Base-by-base conservation (phyloP, 306 rosid species). In the Corylus heterophylla region DNA sequence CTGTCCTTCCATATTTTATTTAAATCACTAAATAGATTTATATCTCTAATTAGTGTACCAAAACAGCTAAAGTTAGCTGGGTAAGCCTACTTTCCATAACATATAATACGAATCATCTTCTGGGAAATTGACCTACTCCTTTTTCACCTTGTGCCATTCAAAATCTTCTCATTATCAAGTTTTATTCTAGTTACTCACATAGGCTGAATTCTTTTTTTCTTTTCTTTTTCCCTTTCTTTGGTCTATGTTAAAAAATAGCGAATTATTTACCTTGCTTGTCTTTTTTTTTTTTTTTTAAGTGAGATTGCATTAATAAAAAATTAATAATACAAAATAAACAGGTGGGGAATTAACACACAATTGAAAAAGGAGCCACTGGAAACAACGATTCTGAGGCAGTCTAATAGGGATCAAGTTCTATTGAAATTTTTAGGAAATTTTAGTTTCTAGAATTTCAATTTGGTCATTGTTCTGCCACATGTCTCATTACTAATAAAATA, bases 31-130 rank as follows among this genome's bases (percentile, higher is more conserved):
- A 55, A 56, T 54, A 29, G 44, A 74, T 69, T 80, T 59, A 12
- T 73, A 71, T 50, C 45, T 74, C 77, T 79, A 51, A 75, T 61
- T 44, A 76, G 75, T 76, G 63, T 84, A 83, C 82, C 83, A 85
- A 63, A 71, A 86, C 92, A 88, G 86, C 93, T 81, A 77, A 85
- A 84, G 79, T 79, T 81, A 76, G 91, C 79, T 81, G 92, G 87
- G 76, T 80, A 83, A 83, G 81, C 84, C 80, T 79, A 69, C 86
- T 85, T 80, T 85, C 78, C 71, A 72, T 44, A 81, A 66, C 31
- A 31, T 73, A 70, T 74, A 76, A 74, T 35, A 73, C 52, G 63
- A 44, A 9, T 70, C 70, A 62, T 79, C 78, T 78, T 75, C 84
- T 50, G 27, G 72, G 54, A 58, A 85, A 68, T 45, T 66, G 54